Percentiles rank a stretch among this genome's conserved stretches.
Conservation (phyloP, 441 rosid species). For the Cnidoscolus chayamansa region DNA sequence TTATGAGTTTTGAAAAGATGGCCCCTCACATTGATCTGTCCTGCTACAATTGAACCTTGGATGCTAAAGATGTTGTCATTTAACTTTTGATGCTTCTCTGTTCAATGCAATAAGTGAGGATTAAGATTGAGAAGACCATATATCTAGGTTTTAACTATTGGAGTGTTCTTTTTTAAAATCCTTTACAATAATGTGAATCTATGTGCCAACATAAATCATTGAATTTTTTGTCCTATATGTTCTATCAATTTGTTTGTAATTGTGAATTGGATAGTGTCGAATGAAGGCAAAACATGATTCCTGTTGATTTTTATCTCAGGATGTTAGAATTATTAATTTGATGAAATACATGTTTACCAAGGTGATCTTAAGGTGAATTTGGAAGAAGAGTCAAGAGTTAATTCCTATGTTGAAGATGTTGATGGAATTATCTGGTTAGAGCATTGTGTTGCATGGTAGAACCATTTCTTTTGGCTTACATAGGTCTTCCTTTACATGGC, state of each 20-base stretch:
- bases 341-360: no score
- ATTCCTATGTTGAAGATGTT: neutral
- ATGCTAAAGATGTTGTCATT: no score
- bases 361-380: neutral
- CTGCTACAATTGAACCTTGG: no score
- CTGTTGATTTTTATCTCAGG: neutral
- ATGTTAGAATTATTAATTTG: neutral
- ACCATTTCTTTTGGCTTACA: neutral
- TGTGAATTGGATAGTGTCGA: neutral
- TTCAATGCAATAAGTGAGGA: no score
- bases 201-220: neutral
- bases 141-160: no score
- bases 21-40: neutral
- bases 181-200: neutral
- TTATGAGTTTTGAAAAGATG: neutral
- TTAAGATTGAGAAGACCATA: no score
- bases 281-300: neutral
- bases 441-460: neutral
- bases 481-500: neutral
- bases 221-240: neutral
- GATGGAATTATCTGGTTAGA: neutral
- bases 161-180: neutral
- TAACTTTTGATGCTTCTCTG: neutral
- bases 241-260: neutral
- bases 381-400: neutral